These are phyloP conservation scores for Centrapalus pauciflorus DNA, from an alignment of 129 eudicot species.

Conservation along the genomic window DNA sequence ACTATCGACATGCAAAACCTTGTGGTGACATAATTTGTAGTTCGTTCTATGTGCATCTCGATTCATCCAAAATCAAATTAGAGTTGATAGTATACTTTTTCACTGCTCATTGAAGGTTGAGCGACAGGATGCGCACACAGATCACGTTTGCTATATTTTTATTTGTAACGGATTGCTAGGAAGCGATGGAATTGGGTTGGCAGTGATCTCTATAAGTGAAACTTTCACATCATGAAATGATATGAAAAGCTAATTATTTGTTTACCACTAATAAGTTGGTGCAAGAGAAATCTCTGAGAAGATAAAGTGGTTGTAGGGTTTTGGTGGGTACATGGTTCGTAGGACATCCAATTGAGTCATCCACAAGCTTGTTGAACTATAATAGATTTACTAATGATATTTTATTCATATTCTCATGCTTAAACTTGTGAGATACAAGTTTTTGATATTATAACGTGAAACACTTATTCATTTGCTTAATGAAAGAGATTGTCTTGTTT, in stretches of 20 bases:
- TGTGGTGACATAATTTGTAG: background rate
- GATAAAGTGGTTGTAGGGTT: background rate
- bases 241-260: background rate
- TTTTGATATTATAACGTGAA: background rate
- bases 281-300: constrained; percentile 2
- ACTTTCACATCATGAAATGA: background rate
- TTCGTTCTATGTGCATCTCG: background rate
- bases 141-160: too few relatives aligned
- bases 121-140: too few relatives aligned
- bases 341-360: background rate
- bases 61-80: background rate
- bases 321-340: background rate
- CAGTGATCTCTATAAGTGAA: too few relatives aligned
- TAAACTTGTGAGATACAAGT: constrained; percentile 6
- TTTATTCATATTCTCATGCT: background rate
- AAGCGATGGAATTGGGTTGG: too few relatives aligned
- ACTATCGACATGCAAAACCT: background rate
- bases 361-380: background rate
- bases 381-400: background rate
- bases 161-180: too few relatives aligned
- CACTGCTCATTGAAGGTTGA: background rate
- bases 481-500: background rate
- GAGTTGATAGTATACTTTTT: background rate
- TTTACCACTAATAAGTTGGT: background rate
- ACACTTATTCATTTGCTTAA: background rate